Percentiles rank a stretch among this genome's conserved stretches.
Evolutionary conservation across 2,329 filamentous ascomycete genomes (phyloP).

Genomic region (Lasiodiplodia gonubiensis): DNA sequence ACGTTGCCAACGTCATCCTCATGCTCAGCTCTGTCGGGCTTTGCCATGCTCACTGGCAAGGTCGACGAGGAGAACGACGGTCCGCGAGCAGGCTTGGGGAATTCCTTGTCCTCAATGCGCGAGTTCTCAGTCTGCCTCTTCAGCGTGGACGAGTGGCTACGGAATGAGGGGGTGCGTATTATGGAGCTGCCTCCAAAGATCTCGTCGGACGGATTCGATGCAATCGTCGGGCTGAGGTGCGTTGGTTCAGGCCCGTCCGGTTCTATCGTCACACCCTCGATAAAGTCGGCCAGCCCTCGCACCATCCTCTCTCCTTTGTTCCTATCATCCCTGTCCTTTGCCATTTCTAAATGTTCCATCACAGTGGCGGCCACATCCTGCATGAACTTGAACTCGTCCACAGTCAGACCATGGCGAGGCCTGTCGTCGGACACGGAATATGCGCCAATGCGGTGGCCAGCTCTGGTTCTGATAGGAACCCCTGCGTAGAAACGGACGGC

Average conservation of each 20-base stretch:
- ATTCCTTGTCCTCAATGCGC: slow-evolving; percentile 34
- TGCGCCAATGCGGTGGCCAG: slow-evolving; percentile 64
- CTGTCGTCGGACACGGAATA: slow-evolving; percentile 65
- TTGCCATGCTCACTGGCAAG: slow-evolving; percentile 33
- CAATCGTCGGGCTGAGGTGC: slow-evolving; percentile 24
- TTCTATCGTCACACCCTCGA: slow-evolving; percentile 28
- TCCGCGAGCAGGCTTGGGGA: slow-evolving; percentile 3
- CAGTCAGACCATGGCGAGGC: slow-evolving; percentile 58
- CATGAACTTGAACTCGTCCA: slow-evolving; percentile 59
- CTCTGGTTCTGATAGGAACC: slow-evolving; percentile 65
- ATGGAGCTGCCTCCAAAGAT: slow-evolving; percentile 5
- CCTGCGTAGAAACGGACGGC: slow-evolving; percentile 59
- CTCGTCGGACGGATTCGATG: slow-evolving; percentile 2
- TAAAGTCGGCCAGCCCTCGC: slow-evolving; percentile 41
- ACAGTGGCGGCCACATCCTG: slow-evolving; percentile 59
- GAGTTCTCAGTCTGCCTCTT: slow-evolving; percentile 44
- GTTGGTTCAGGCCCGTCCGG: slow-evolving; percentile 28
- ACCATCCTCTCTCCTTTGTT: slow-evolving; percentile 40
- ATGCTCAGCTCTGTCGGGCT: slow-evolving; percentile 29
- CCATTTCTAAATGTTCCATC: slow-evolving; percentile 36
- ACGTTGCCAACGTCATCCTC: slow-evolving; percentile 35
- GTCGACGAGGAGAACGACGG: slow-evolving; percentile 18
- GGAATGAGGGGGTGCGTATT: slow-evolving; percentile 14
- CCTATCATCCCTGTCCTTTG: slow-evolving; percentile 30
- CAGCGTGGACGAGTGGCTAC: slow-evolving; percentile 30